Evolutionary conservation across 139 green algal species (phyloP), one percentile per base, ranked within the genome.

Genomic region (Picochlorum costavermella): DNA sequence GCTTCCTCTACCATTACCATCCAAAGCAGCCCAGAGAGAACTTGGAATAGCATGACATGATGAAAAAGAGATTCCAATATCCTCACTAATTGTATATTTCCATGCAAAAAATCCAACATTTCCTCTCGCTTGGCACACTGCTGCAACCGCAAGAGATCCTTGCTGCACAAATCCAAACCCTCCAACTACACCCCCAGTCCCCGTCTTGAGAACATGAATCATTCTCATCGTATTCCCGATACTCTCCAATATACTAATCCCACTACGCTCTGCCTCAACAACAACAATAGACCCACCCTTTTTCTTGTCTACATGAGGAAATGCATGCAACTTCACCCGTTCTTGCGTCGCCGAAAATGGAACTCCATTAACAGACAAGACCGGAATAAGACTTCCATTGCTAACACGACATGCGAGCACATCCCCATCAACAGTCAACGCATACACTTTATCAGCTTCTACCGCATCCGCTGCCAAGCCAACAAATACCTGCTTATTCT

Each of bases 401-500:
- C 29, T 20, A 48, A 76, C 70, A 16, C 23, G 10, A 59, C 63
- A 76, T 16, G 70, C 63, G 9, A 65, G 36, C 63, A 76, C 30
- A 4, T 36, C 43, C 51, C 44, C 63, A 45, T 76, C 70, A 8
- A 53, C 56, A 49, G 63, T 57, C 63, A 76, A 44, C 14, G 72
- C 46, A 63, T 56, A 68, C 28, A 76, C 13, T 0, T 43, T 56
- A 37, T 25, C 17, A 5, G n/a, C 50, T 6, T 76, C 70, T 67
- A 46, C 11, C 1, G 63, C 63, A 37, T 76, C 60, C 20, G 49
- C 55, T 23, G 63, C 70, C 45, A 76, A 45, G 26, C 56, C 70
- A 28, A 76, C 70, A 30, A 76, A 70, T 4, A 57, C 63, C 60
- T 72, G 72, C 33, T 76, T 76, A 67, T 76, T 76, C 13, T 76